Evolutionary conservation across 768 basidiomycete genomes (phyloP).

Genomic region (Mycena vitilis): DNA sequence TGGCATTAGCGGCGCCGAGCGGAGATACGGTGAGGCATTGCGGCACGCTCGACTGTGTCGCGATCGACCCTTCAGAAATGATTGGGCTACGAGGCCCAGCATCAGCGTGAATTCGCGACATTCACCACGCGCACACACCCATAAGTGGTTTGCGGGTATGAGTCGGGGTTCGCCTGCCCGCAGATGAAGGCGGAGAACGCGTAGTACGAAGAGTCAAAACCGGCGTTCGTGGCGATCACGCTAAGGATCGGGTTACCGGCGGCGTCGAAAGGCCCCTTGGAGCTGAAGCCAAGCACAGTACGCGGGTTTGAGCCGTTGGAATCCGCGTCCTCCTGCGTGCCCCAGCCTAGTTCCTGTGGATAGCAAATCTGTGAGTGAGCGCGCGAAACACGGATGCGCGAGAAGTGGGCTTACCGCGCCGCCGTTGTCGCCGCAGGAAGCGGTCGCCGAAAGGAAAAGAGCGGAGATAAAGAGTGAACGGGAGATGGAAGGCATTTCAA

Average conservation of each 20-base stretch:
- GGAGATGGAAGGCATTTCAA: neutral
- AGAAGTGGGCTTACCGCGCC: constrained; percentile 2
- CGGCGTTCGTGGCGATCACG: constrained; percentile 9
- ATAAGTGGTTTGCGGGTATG: constrained; percentile 18
- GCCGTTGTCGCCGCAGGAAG: constrained; percentile 15
- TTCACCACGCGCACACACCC: neutral
- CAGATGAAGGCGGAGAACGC: constrained; percentile 2
- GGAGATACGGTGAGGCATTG: constrained; percentile 7
- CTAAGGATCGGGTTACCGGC: constrained; percentile 13
- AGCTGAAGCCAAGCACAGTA: constrained; percentile 3
- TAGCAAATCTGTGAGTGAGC: no score
- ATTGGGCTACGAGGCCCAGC: neutral
- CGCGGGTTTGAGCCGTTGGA: neutral
- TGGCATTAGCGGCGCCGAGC: constrained; percentile 9
- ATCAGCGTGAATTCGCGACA: no score
- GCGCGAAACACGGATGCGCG: neutral
- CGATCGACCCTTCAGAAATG: neutral
- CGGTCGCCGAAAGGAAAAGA: neutral
- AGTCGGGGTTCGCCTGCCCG: constrained; percentile 4
- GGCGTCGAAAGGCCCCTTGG: constrained; percentile 12
- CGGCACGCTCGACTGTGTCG: no score
- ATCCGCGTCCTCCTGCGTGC: constrained; percentile 5
- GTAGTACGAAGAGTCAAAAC: neutral
- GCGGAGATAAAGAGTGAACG: neutral
- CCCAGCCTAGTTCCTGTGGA: constrained; percentile 13